Evolutionary conservation across 2,329 filamentous ascomycete species (phyloP), one percentile per base, ranked within the genome.

Genomic region (Albophoma yamanashiensis): DNA sequence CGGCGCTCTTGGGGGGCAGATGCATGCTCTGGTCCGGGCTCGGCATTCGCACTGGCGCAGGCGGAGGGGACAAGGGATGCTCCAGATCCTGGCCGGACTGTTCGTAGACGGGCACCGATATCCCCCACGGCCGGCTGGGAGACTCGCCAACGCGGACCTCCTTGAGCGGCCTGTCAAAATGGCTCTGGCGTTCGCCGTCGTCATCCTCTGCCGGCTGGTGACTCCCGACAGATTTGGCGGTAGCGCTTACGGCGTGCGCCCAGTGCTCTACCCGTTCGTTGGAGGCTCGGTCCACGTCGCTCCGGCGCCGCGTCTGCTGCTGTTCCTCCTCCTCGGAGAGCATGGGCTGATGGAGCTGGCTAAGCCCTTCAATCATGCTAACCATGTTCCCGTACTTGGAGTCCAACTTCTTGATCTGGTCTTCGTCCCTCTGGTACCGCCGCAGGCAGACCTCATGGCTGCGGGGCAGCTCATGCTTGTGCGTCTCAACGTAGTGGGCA

Each of bases 131-230:
- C 53, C 93, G 82, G 72, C 89, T 96, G 6, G 93, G 93, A 17
- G 91, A 96, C 74, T 97, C 93, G 52, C 93, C 93, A 27, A 97
- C 86, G n/a, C 93, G 83, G 12, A 97, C 84, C 67, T 97, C 93
- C 69, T 93, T 91, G 58, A 97, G 73, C 0, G 89, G 87, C 53
- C 92, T 84, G 65, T 96, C 91, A 70, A 96, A 97, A 68, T 87
- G 89, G 60, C 86, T 82, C 64, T 86, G 80, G 60, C 91, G 82
- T 53, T 86, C 82, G 2, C 81, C 82, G 3, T 82, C 79, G 15
- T 79, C 76, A 2, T 56, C 59, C 4, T 62, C 75, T 20, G 76
- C 74, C 38, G 71, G 74, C 27, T 72, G 69, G 20, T 75, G 75
- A 34, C 72, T 72, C 55, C 74, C 70, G 38, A 72, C 70, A 1